Conservation (phyloP, 331 rosid species). For the Acacia concinna region DNA sequence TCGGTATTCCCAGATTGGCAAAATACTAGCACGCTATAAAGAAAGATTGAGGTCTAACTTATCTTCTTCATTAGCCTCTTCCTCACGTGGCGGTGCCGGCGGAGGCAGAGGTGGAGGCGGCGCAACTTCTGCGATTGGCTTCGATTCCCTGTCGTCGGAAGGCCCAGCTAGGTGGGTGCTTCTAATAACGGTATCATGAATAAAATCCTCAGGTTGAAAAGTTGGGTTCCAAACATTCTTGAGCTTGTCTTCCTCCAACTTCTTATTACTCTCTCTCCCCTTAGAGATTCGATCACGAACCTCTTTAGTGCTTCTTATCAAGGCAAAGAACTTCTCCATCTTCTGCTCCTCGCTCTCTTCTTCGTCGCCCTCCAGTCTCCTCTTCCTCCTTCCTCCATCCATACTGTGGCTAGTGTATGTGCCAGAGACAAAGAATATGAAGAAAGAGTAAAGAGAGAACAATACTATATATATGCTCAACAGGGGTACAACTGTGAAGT, state of each 20-base stretch:
- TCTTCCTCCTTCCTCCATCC: conserved; percentile 63
- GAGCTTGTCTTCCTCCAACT: conserved; percentile 18
- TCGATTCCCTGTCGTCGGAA: conserved; percentile 23
- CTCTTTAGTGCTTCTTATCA: conserved; percentile 59
- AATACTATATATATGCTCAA: not conserved
- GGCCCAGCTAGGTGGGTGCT: conserved; percentile 16
- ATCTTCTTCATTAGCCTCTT: not conserved
- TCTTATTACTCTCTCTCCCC: conserved; percentile 19
- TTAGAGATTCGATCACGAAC: conserved; percentile 35
- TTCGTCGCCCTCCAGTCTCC: conserved; percentile 45
- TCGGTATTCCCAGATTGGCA: not conserved
- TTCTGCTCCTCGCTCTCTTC: conserved; percentile 48
- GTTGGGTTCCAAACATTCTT: conserved; percentile 58
- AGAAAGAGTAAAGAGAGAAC: not conserved
- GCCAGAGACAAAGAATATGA: not conserved
- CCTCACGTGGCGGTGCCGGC: not conserved
- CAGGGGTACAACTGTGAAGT: not conserved
- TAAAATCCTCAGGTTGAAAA: conserved; percentile 66
- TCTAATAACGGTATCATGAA: conserved; percentile 6
- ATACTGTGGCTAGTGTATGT: conserved; percentile 4
- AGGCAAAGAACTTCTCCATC: conserved; percentile 63
- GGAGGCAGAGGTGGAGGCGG: not conserved
- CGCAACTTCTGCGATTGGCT: not conserved
- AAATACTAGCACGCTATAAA: conserved; percentile 23
- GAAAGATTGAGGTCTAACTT: conserved; percentile 64